phyloP scores from a whole-genome alignment of 2,329 filamentous ascomycete genomes.

The Pseudogymnoascus sp. region DNA sequence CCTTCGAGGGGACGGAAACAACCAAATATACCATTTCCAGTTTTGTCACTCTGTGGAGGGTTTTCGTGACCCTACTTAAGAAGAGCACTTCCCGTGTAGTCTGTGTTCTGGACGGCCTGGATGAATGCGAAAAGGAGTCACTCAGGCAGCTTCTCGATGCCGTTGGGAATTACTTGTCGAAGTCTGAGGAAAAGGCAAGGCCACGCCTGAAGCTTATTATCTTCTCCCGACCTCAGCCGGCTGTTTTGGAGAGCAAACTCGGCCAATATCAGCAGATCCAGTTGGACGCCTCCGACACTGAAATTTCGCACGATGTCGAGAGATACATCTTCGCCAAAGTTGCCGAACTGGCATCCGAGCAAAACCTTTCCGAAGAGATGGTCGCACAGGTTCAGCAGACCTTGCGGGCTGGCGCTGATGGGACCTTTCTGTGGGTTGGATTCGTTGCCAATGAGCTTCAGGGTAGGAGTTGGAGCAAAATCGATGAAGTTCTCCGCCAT shows the following conservation, averaged over 20 bases:
- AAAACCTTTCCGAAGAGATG: slow-evolving; percentile 13
- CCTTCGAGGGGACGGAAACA: background rate
- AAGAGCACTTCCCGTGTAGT: slow-evolving; percentile 15
- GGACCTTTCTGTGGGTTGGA: slow-evolving; percentile 27
- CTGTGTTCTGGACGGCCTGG: slow-evolving; percentile 25
- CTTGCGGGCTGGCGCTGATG: slow-evolving; percentile 21
- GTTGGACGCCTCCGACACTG: slow-evolving; percentile 20
- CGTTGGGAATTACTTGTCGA: background rate
- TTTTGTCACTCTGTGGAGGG: slow-evolving; percentile 18
- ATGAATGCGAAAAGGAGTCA: slow-evolving; percentile 22
- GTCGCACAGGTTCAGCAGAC: slow-evolving; percentile 10
- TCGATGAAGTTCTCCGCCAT: background rate
- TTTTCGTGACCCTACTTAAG: slow-evolving; percentile 19
- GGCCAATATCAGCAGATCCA: slow-evolving; percentile 13
- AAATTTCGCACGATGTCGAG: slow-evolving; percentile 21
- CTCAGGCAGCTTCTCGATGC: slow-evolving; percentile 13
- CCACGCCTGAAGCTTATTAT: background rate
- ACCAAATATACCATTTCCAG: slow-evolving; percentile 6
- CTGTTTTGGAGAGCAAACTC: slow-evolving; percentile 9
- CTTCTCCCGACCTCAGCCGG: background rate
- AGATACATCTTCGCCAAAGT: slow-evolving; percentile 20
- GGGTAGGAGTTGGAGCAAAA: background rate
- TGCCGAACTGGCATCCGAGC: background rate
- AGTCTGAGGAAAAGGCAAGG: background rate
- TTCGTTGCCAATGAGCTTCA: slow-evolving; percentile 17